These are phyloP conservation scores for Trametes elegans DNA, from an alignment of 768 basidiomycete genomes.

Conservation along the genomic window DNA sequence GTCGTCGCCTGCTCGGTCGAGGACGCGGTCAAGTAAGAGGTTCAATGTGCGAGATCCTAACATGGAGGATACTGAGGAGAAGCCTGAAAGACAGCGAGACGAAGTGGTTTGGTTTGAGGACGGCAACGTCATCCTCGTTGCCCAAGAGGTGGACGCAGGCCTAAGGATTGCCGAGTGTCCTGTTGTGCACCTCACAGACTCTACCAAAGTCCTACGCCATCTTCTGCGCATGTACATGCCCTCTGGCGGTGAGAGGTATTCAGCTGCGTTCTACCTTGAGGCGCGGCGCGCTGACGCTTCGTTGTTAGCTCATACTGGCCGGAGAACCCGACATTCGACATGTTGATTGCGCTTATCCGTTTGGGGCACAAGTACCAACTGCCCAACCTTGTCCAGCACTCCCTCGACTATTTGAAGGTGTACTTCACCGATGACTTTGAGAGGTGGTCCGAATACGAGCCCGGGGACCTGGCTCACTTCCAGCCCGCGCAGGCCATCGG, in stretches of 20 bases:
- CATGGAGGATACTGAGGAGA: too few species aligned
- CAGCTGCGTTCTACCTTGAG: not conserved
- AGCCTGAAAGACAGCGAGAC: too few species aligned
- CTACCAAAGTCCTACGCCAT: not conserved
- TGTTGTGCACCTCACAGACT: not conserved
- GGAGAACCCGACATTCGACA: not conserved
- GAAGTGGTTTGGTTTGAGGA: slow-evolving; percentile 12
- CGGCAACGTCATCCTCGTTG: slow-evolving; percentile 28
- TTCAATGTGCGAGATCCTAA: too few species aligned
- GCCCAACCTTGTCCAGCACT: not conserved
- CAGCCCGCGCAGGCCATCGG: not conserved
- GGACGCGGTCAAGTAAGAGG: too few species aligned
- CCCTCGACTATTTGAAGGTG: not conserved
- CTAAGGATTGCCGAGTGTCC: not conserved
- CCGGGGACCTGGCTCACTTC: not conserved
- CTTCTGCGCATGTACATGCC: not conserved
- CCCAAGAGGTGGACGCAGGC: slow-evolving; percentile 17
- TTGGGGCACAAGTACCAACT: slow-evolving; percentile 20
- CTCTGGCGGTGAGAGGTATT: not conserved
- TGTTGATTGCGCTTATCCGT: not conserved
- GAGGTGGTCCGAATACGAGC: not conserved
- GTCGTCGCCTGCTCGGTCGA: too few species aligned
- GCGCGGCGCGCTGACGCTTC: not conserved
- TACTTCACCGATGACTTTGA: slow-evolving; percentile 2
- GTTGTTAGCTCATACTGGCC: not conserved